phyloP scores from a whole-genome alignment of 2,329 filamentous ascomycete species.

The Atkinsonella hypoxylon region DNA sequence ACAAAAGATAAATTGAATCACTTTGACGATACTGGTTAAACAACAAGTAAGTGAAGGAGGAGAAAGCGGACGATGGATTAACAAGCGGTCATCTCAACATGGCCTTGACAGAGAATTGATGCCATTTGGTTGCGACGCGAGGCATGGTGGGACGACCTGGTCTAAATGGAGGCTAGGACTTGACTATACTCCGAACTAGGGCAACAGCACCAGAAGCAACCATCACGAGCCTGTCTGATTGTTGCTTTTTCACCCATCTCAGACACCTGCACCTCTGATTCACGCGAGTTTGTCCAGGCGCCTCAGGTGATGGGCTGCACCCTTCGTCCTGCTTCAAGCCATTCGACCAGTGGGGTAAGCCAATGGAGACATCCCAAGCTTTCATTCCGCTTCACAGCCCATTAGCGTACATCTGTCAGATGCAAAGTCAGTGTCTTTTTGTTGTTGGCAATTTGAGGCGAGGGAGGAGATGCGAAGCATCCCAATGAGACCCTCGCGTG shows the following conservation, averaged over 20 bases:
- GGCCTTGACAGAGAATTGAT: background rate
- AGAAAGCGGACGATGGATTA: background rate
- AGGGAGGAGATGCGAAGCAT: background rate
- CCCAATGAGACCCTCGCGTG: background rate
- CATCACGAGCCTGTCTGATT: background rate
- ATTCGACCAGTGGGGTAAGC: background rate
- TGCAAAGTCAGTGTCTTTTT: background rate
- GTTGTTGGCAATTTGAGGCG: background rate
- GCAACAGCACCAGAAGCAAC: background rate
- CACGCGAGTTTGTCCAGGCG: background rate
- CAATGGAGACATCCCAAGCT: background rate
- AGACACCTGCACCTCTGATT: conserved; percentile 9
- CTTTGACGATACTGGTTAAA: background rate
- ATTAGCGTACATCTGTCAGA: background rate
- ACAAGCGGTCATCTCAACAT: background rate
- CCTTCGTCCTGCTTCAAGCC: background rate
- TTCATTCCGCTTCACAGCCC: background rate
- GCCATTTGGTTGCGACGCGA: background rate
- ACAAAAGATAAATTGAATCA: background rate
- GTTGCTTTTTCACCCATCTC: conserved; percentile 10
- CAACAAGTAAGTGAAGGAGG: background rate
- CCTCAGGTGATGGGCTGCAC: background rate
- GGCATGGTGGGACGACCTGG: conserved; percentile 1
- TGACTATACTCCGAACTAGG: background rate
- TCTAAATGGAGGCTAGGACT: conserved; percentile 1